Base-by-base conservation (phyloP, 2,329 filamentous ascomycete species). In the Phialemonium atrogriseum region DNA sequence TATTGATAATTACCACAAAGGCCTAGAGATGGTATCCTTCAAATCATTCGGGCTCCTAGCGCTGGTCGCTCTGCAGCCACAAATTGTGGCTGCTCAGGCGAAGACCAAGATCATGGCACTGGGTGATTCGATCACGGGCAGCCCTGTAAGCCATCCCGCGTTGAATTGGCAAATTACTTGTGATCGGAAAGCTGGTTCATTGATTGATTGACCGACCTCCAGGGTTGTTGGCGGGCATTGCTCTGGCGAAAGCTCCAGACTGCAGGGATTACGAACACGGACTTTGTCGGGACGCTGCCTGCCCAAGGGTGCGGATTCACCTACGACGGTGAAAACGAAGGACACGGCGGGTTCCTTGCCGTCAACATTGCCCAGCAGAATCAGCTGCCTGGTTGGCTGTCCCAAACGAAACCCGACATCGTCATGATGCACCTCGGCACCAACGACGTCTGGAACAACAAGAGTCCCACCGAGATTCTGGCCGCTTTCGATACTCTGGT, bases 251-350 rank as follows among this genome's bases (percentile, higher is more conserved):
- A 49, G 16, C 48, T 56, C 12, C 43, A 47, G 20, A 38, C 43
- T 8, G 49, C 47, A 14, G 40, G 39, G 7, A 42, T 52, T 27
- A 54, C 38, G n/a, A 50, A 53, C 41, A 50, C 47, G 19, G 48
- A 56, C 27, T 55, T 58, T 27, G 52, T 56, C 17, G 54, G 52
- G 15, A 51, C 55, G 4, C 48, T 56, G 25, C 48, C 49, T 3
- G 45, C 43, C 3, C 48, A 46, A 31, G 57, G 54, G 20, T 55
- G 50, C 35, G 54, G 57, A 32, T 51, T 58, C 36, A 37, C 48
- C 12, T 59, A 60, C 34, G 62, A 66, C 35, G 54, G 55, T 25
- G 54, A 61, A 24, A 60, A 66, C 37, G 60, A 68, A 41, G 62
- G 61, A 19, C 60, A 64, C 38, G 50, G 59, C 3, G 60, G 62